phyloP scores from a whole-genome alignment of 2,329 filamentous ascomycete genomes.

The Alternaria arbusti region DNA sequence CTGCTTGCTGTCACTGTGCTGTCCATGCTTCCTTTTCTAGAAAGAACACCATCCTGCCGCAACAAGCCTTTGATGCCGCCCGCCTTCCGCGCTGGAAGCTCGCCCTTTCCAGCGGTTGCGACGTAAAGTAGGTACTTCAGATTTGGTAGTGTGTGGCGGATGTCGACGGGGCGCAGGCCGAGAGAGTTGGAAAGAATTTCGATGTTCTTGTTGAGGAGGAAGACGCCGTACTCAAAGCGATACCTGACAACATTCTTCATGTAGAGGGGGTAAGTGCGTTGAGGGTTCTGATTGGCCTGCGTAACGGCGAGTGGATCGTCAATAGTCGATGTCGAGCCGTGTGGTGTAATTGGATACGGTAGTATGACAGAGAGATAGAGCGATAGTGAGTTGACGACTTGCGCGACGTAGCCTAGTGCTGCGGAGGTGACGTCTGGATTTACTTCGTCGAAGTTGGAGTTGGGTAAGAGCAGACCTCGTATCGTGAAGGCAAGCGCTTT shows the following conservation, averaged over 20 bases:
- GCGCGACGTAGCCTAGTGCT: slow-evolving; percentile 79
- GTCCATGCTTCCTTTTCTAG: slow-evolving; percentile 43
- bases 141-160: slow-evolving; percentile 90
- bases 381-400: slow-evolving; percentile 76
- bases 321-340: slow-evolving; percentile 76
- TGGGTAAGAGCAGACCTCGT: slow-evolving; percentile 77
- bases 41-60: slow-evolving; percentile 30
- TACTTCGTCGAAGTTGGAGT: slow-evolving; percentile 75
- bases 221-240: slow-evolving; percentile 95
- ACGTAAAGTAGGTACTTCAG: slow-evolving; percentile 92
- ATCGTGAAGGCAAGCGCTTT: slow-evolving; percentile 83
- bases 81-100: slow-evolving; percentile 56
- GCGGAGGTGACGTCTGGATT: slow-evolving; percentile 78
- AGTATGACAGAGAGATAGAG: slow-evolving; percentile 81
- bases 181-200: slow-evolving; percentile 70
- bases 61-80: slow-evolving; percentile 46
- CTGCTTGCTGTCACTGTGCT: slow-evolving; percentile 39
- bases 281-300: slow-evolving; percentile 39
- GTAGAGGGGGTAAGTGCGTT: slow-evolving; percentile 75
- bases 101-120: slow-evolving; percentile 76
- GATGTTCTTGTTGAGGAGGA: slow-evolving; percentile 95
- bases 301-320: slow-evolving; percentile 71
- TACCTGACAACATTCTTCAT: slow-evolving; percentile 74
- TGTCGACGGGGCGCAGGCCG: slow-evolving; percentile 82
- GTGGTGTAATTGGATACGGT: slow-evolving; percentile 77